These are phyloP conservation scores for Cadophora sp. DNA, from an alignment of 2,329 filamentous ascomycete species.

Conservation along the genomic window DNA sequence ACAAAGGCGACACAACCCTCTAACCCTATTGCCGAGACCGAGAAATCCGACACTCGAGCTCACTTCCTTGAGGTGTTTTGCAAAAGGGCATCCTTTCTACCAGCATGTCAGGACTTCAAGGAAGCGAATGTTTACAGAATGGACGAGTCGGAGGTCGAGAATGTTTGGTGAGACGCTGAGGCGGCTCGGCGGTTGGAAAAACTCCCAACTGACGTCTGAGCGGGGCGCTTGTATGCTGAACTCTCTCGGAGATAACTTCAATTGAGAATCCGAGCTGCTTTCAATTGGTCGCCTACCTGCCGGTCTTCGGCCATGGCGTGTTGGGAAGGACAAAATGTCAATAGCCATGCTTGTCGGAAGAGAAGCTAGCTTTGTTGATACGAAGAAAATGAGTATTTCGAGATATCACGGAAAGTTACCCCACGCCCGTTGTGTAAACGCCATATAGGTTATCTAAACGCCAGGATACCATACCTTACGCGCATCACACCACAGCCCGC, in stretches of 20 bases:
- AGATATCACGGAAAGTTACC: conserved; percentile 1
- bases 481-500: conserved; percentile 2
- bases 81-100: neutral
- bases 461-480: conserved; percentile 9
- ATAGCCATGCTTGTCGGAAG: neutral
- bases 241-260: neutral
- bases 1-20: conserved; percentile 2
- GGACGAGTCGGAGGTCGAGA: neutral
- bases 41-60: neutral
- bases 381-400: neutral
- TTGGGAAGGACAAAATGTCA: neutral
- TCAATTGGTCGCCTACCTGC: neutral
- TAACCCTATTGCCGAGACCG: neutral
- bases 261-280: neutral
- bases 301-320: neutral
- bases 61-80: neutral
- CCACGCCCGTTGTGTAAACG: conserved; percentile 9
- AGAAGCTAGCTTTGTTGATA: conserved; percentile 1
- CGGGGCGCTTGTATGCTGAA: neutral
- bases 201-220: conserved; percentile 14
- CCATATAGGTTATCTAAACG: conserved; percentile 12
- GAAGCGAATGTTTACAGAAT: neutral
- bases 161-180: conserved; percentile 13
- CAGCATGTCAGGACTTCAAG: neutral
- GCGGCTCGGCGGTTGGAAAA: conserved; percentile 30